Evolutionary conservation across 768 basidiomycete genomes (phyloP).

Genomic region (Psilocybe tampanensis): DNA sequence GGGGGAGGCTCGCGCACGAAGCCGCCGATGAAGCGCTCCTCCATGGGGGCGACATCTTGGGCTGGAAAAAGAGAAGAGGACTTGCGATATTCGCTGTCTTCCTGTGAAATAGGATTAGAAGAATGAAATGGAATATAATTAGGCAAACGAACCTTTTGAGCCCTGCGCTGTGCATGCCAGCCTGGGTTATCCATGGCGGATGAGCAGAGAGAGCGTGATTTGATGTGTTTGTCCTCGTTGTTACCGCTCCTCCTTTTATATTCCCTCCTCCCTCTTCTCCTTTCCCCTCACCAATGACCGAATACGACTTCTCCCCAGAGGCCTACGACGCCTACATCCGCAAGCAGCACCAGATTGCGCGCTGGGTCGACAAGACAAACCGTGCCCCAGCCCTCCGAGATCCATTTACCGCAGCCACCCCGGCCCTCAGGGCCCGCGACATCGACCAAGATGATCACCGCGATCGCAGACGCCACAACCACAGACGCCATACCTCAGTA

Average conservation of each 20-base stretch:
- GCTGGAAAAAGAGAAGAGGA: conserved; percentile 57
- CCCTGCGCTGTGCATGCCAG: conserved; percentile 72
- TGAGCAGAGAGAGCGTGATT: conserved; percentile 2
- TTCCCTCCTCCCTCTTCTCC: background rate
- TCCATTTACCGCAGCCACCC: conserved; percentile 35
- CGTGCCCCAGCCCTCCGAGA: conserved; percentile 19
- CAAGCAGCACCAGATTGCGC: conserved; percentile 49
- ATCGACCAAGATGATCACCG: conserved; percentile 5
- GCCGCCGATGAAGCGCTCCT: conserved; percentile 63
- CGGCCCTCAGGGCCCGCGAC: conserved; percentile 22
- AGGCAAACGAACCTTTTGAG: conserved; percentile 45
- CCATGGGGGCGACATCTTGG: conserved; percentile 61
- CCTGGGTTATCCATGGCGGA: conserved; percentile 71
- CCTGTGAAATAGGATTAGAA: conserved; percentile 27
- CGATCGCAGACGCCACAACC: background rate
- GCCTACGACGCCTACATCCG: conserved; percentile 48
- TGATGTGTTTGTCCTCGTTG: conserved; percentile 16
- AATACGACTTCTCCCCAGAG: conserved; percentile 64
- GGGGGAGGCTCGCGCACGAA: conserved; percentile 41
- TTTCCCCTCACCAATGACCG: conserved; percentile 44
- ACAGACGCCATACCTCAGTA: background rate
- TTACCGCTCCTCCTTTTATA: background rate
- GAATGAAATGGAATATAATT: conserved; percentile 6
- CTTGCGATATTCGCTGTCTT: conserved; percentile 29
- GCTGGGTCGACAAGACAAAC: conserved; percentile 44